phyloP scores from a whole-genome alignment of 2,329 filamentous ascomycete species.

The Daldinia eschscholtzii region DNA sequence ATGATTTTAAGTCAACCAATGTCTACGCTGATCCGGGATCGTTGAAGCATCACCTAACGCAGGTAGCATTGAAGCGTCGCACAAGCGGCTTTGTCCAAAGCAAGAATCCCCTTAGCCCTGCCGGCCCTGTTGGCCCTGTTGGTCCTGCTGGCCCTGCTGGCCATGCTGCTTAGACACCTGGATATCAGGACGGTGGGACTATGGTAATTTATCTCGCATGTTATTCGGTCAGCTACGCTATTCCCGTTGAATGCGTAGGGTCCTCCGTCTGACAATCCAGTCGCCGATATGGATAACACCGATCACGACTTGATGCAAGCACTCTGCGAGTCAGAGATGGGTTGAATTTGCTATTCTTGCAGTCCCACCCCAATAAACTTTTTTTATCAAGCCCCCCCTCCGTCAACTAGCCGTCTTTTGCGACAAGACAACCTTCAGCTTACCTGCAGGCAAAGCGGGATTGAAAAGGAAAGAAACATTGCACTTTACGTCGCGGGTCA shows the following conservation, averaged over 20 bases:
- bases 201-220: constrained; percentile 31
- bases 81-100: constrained; percentile 25
- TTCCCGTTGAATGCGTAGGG: constrained; percentile 31
- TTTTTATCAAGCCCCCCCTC: constrained; percentile 16
- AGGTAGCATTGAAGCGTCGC: constrained; percentile 28
- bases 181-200: constrained; percentile 23
- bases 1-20: constrained; percentile 37
- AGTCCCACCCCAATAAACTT: constrained; percentile 33
- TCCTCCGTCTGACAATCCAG: constrained; percentile 24
- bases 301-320: constrained; percentile 43
- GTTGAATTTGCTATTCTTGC: constrained; percentile 39
- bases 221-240: constrained; percentile 40
- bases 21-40: constrained; percentile 30
- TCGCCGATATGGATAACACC: constrained; percentile 42
- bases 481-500: constrained; percentile 31
- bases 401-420: constrained; percentile 31
- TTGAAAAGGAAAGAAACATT: constrained; percentile 24
- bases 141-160: background rate
- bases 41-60: constrained; percentile 36
- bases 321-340: constrained; percentile 46
- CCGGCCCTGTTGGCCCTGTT: background rate
- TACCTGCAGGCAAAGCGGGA: constrained; percentile 39
- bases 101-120: constrained; percentile 21
- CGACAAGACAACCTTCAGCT: constrained; percentile 37
- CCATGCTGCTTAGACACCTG: background rate